A percentile compares a stretch with the other conserved stretches of the same genome.
These are phyloP conservation scores for Pilasporangium apinafurcum DNA, from an alignment of 352 stramenopile genomes.

Conservation along the genomic window DNA sequence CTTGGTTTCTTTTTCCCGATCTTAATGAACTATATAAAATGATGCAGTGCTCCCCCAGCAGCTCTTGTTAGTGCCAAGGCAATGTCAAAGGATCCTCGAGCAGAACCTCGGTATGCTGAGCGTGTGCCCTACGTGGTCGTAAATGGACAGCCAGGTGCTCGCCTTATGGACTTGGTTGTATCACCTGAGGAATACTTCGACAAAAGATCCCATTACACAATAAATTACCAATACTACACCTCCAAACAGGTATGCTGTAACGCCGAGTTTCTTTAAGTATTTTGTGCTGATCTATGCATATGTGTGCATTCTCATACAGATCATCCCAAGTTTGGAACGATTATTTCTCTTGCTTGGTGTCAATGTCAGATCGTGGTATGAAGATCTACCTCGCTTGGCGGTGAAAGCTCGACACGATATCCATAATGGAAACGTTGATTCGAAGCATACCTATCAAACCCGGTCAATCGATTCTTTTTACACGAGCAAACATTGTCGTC, in stretches of 20 bases:
- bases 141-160: slow-evolving; percentile 74
- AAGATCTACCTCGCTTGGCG: slow-evolving; percentile 39
- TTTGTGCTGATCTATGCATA: too few relatives aligned
- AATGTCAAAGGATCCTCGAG: slow-evolving; percentile 69
- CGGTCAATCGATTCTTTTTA: slow-evolving; percentile 82
- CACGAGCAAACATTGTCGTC: slow-evolving; percentile 70
- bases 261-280: neutral
- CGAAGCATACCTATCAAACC: slow-evolving; percentile 11
- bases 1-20: neutral
- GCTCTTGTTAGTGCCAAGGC: slow-evolving; percentile 75
- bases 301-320: slow-evolving; percentile 17
- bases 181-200: slow-evolving; percentile 65
- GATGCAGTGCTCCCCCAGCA: slow-evolving; percentile 53
- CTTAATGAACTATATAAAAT: neutral
- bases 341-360: slow-evolving; percentile 75
- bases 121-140: slow-evolving; percentile 90
- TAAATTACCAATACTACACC: slow-evolving; percentile 94
- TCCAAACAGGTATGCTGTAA: slow-evolving; percentile 60
- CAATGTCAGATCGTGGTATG: slow-evolving; percentile 75
- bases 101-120: slow-evolving; percentile 78
- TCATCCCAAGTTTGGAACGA: slow-evolving; percentile 79
- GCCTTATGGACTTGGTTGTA: slow-evolving; percentile 89
- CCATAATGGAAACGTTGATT: slow-evolving; percentile 8
- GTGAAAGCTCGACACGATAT: slow-evolving; percentile 49
- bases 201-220: slow-evolving; percentile 28